Evolutionary conservation across 352 stramenopile genomes (phyloP), one percentile per base, ranked within the genome.

Genomic region (Peronospora destructor): DNA sequence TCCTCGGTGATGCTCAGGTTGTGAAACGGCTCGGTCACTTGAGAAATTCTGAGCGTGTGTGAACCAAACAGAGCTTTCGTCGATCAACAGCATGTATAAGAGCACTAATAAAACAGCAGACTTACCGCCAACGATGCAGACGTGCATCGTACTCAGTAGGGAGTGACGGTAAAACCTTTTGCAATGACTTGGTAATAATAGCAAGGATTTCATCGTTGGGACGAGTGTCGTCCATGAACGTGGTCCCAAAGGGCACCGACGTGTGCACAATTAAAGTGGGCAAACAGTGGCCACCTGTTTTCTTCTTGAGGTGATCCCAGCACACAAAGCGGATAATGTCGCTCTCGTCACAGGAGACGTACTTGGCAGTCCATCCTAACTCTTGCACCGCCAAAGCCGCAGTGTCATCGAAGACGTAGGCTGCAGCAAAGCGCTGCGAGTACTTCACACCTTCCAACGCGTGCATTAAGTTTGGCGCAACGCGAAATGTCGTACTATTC

Each of bases 241-340:
- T 51, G 25, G 69, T 43, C 0, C 75, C 78, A 45, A 85, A 89
- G 2, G 50, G 53, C 30, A 87, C 78, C 1, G 75, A 76, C 10
- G 78, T 87, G 58, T 87, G 78, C 28, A 87, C 75, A 6, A 89
- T 53, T 38, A 89, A 49, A 21, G 73, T 43, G 6, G 56, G 43
- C 1, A 28, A 42, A 2, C 45, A 48, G 28, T 49, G 34, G 2
- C 42, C 14, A 7, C 39, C 19, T 6, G 43, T 4, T 1, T 67
- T 33, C 30, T 85, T 85, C 56, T 89, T 89, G 9, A 81, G 48
- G 32, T 83, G 76, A 53, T 89, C 78, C 76, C 78, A 89, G 54
- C 76, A 89, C 30, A 89, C 41, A 49, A 82, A 89, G n/a, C 73
- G 78, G 23, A 89, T 66, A 41, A 85, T 55, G 19, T 83, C 66